Evolutionary conservation across 306 rosid genomes (phyloP), one percentile per base, ranked within the genome.

Genomic region (Citrullus colocynthis): DNA sequence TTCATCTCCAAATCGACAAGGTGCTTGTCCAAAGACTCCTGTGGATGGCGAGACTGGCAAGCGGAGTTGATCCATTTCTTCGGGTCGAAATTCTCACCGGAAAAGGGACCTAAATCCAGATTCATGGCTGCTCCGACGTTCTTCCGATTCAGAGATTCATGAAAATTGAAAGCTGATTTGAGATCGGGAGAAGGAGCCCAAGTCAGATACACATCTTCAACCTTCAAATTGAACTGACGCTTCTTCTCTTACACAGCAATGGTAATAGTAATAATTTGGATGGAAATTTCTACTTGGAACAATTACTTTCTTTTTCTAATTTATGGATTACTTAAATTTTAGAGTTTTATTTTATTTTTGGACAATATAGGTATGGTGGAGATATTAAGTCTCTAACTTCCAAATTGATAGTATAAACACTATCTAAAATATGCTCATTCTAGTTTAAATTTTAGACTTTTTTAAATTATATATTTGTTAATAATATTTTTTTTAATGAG

Each of bases 41-140:
- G 93, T 1, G 93, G 90, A 77, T 92, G 98, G 20, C 99, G 99
- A 80, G 70, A 82, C 90, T 92, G 97, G 79, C 88, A 83, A 49
- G 92, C 98, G 18, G 98, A 87, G 87, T 93, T 96, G 69, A 96
- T 90, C 99, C 99, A 96, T 71, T 89, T 92, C 94, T 89, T 96
- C 15, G 96, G 89, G 86, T 96, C 96, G 84, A 91, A 96, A 52
- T 81, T 90, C 80, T 90, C 96, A 39, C 80, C 82, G 13, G 98
- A 93, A 85, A 96, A 96, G 15, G 98, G 93, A 41, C 96, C 96
- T 81, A 93, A 86, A 91, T 96, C 99, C 61, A 96, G 89, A 97
- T 92, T 96, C 89, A 83, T 90, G 59, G 79, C 81, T 65, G 36
- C 84, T 32, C 32, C 0, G 49, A 45, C 4, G 37, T 20, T 45